Evolutionary conservation across 768 basidiomycete species (phyloP), one percentile per base, ranked within the genome.

Genomic region (Lactarius indigo): DNA sequence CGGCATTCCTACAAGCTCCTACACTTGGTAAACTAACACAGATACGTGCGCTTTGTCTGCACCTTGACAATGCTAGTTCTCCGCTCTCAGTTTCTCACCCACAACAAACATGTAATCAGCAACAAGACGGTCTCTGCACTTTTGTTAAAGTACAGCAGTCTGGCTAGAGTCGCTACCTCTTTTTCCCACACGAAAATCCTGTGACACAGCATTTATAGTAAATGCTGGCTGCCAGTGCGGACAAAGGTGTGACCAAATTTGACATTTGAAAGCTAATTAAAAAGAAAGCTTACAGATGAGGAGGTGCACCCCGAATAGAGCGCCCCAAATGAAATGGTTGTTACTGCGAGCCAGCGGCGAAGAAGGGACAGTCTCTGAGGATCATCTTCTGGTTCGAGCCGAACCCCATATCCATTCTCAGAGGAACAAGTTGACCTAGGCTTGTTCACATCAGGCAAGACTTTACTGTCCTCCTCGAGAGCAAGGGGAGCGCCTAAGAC

Each of bases 131-230:
- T n/a, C n/a, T n/a, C n/a, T n/a, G n/a, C n/a, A n/a, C n/a, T n/a
- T n/a, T n/a, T n/a, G n/a, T n/a, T n/a, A n/a, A n/a, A n/a, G n/a
- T n/a, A n/a, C n/a, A n/a, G n/a, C n/a, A n/a, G n/a, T n/a, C n/a
- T n/a, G n/a, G 71, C 71, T n/a, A 83, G 74, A 30, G 77, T 80
- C 6, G 80, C 76, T 20, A 84, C 80, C 61, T 80, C 79, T 12
- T 66, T n/a, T 66, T 8, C 75, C 74, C 26, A 82, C 74, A 56
- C 72, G 65, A 62, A 82, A 83, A 17, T 79, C 74, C 8, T 59
- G 39, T 62, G 78, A 71, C 23, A 82, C 74, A 9, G 76, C 78
- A 1, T 64, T 63, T 66, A 81, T 79, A 3, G 82, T 79, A 17
- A 73, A 75, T 10, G 78, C 73, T 1, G 78, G 73, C 77, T n/a